Conservation (phyloP, 148 eudicot genomes). For the Rhododendron vialii region DNA sequence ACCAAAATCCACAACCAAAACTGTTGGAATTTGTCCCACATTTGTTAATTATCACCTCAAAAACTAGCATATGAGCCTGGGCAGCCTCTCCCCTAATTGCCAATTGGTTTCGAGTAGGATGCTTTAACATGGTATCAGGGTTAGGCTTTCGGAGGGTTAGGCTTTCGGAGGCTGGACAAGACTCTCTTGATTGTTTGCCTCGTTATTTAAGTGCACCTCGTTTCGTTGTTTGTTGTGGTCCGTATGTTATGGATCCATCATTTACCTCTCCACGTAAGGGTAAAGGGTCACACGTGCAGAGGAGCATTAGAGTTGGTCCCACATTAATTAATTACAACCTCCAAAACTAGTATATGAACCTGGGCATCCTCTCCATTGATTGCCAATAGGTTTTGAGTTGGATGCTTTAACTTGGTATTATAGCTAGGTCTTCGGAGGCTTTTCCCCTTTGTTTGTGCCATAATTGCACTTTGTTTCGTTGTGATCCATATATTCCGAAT, state of each 20-base stretch:
- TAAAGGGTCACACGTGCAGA: no score
- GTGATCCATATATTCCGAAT: neutral
- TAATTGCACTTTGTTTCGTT: no score
- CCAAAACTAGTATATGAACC: neutral
- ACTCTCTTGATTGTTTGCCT: neutral
- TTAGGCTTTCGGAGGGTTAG: neutral
- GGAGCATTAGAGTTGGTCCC: neutral
- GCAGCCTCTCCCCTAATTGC: neutral
- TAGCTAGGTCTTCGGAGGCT: neutral
- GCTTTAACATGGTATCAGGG: neutral
- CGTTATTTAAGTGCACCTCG: neutral
- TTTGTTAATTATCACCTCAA: neutral
- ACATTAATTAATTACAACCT: neutral
- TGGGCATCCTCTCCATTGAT: neutral
- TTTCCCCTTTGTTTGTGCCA: neutral
- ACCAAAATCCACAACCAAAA: neutral
- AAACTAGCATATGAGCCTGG: neutral
- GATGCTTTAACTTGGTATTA: neutral
- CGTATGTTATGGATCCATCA: no score
- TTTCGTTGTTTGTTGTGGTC: no score
- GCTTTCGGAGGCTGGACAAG: neutral
- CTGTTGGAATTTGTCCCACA: neutral
- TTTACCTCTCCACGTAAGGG: no score
- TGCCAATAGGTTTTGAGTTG: neutral
- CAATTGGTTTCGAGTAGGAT: neutral